A percentile compares a stretch with the other conserved stretches of the same genome.
Evolutionary conservation across 2,329 filamentous ascomycete species (phyloP).

Genomic region (Scedosporium apiospermum): DNA sequence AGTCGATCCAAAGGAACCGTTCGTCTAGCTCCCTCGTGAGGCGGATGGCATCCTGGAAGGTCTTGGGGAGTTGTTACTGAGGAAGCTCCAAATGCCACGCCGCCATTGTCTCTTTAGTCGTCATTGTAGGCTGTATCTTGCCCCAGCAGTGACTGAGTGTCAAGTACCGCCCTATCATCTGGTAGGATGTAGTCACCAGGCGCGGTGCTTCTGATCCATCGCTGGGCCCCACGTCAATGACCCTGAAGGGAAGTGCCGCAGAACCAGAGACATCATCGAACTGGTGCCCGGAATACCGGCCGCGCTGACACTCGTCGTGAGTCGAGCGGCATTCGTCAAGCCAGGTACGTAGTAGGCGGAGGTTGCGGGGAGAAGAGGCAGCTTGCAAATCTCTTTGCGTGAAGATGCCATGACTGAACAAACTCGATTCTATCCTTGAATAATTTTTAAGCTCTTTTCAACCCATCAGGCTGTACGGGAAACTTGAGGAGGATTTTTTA

Average conservation of each 20-base stretch:
- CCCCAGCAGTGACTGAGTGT: conserved; percentile 11
- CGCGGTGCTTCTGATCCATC: not conserved
- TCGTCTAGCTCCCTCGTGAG: not conserved
- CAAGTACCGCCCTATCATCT: conserved; percentile 1
- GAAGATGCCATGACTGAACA: not conserved
- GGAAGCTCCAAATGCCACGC: conserved; percentile 3
- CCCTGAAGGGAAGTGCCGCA: not conserved
- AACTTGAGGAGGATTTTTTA: not conserved
- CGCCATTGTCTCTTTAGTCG: not conserved
- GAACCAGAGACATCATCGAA: not conserved
- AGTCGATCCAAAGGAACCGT: conserved; percentile 10
- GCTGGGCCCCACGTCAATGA: not conserved
- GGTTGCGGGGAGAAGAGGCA: not conserved
- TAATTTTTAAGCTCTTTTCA: not conserved
- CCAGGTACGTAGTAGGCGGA: not conserved
- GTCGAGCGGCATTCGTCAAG: not conserved
- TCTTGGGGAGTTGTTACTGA: conserved; percentile 7
- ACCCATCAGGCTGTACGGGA: not conserved
- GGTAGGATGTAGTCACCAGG: not conserved
- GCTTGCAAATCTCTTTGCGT: not conserved
- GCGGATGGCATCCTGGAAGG: conserved; percentile 6
- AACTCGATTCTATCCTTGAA: not conserved
- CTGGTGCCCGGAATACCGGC: not conserved
- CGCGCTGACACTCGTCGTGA: not conserved
- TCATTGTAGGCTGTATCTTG: conserved; percentile 1